These are phyloP conservation scores for Meyerozyma smithsonii DNA, from an alignment of 1,139 yeast genomes.

Conservation along the genomic window DNA sequence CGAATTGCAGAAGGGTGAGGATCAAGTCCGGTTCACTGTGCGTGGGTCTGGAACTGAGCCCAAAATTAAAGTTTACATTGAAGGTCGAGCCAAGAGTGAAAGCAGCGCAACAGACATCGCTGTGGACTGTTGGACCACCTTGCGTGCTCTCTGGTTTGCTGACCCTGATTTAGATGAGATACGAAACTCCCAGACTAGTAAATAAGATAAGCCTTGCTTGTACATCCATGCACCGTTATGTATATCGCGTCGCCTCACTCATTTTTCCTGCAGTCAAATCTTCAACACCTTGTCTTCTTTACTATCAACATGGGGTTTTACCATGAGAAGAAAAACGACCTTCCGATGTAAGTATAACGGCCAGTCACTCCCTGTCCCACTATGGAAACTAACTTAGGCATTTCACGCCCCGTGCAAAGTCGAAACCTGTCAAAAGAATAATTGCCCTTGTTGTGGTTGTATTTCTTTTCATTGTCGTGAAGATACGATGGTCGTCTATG, in stretches of 20 bases:
- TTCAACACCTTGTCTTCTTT: not conserved
- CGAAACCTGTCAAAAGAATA: conserved; percentile 5
- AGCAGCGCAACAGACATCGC: conserved; percentile 50
- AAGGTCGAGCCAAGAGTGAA: conserved; percentile 53
- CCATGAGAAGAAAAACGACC: conserved; percentile 40
- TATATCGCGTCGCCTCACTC: no score
- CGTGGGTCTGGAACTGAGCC: conserved; percentile 98
- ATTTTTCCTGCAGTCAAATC: not conserved
- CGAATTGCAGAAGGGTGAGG: conserved; percentile 22
- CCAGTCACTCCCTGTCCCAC: not conserved
- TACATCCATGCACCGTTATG: not conserved
- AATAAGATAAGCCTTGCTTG: conserved; percentile 7
- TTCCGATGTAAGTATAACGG: conserved; percentile 36
- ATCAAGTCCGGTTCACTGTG: conserved; percentile 66
- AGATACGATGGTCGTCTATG: conserved; percentile 6
- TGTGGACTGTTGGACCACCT: conserved; percentile 59
- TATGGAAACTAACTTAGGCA: conserved; percentile 9
- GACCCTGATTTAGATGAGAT: conserved; percentile 33
- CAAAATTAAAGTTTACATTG: conserved; percentile 85
- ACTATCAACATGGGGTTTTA: conserved; percentile 22
- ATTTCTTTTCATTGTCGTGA: conserved; percentile 7
- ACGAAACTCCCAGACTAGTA: not conserved
- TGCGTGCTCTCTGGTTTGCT: conserved; percentile 56
- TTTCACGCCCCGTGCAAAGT: conserved; percentile 12
- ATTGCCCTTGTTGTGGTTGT: conserved; percentile 6